Percentiles rank a stretch among this genome's conserved stretches.
Evolutionary conservation across 2,329 filamentous ascomycete species (phyloP).

Genomic region (Waltergamsia citrina): DNA sequence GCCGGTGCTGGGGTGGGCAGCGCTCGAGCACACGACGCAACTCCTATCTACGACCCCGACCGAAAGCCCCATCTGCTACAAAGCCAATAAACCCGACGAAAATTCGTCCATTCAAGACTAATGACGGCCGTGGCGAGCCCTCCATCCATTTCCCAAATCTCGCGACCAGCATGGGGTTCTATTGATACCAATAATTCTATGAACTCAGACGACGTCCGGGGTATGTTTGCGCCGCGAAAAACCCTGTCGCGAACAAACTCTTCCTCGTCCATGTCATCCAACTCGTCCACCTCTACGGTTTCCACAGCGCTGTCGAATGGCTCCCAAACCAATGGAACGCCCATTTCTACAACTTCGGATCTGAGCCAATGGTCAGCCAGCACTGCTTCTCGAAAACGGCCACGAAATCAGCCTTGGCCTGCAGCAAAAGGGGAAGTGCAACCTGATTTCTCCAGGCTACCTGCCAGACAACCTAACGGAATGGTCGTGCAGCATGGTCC

Average conservation of each 20-base stretch:
- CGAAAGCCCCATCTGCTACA: conserved; percentile 1
- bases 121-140: conserved; percentile 63
- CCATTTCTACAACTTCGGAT: conserved; percentile 35
- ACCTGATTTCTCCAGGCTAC: conserved; percentile 35
- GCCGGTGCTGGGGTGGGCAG: too few relatives aligned
- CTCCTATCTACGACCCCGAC: too few relatives aligned
- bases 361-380: conserved; percentile 39
- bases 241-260: conserved; percentile 80
- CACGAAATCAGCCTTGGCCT: conserved; percentile 38
- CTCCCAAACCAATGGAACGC: conserved; percentile 52
- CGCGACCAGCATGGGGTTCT: conserved; percentile 53
- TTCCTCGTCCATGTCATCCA: conserved; percentile 60
- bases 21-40: too few relatives aligned
- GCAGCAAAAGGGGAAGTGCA: conserved; percentile 35
- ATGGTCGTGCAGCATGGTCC: conserved; percentile 21
- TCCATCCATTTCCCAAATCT: conserved; percentile 53
- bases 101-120: conserved; percentile 9
- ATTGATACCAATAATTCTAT: conserved; percentile 56
- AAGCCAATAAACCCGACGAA: conserved; percentile 2
- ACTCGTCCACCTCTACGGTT: conserved; percentile 50
- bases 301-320: conserved; percentile 56
- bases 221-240: conserved; percentile 87
- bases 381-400: conserved; percentile 38
- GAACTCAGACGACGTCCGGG: conserved; percentile 75
- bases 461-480: conserved; percentile 33